Evolutionary conservation across 768 basidiomycete genomes (phyloP).

Genomic region (Pleurotus giganteus): DNA sequence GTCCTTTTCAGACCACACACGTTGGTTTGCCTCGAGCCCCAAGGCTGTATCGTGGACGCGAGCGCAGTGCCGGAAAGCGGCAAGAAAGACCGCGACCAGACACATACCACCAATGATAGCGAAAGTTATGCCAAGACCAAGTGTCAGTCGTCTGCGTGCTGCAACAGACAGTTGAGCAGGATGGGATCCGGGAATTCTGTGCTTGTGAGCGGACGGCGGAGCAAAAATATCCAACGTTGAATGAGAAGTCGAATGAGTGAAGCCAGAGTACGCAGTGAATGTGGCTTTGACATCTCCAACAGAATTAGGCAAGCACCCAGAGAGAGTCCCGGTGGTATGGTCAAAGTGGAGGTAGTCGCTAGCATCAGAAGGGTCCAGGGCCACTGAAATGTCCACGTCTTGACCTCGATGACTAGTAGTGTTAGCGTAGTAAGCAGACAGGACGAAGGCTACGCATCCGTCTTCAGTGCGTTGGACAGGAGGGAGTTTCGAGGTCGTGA

Average conservation of each 20-base stretch:
- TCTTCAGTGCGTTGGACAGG: constrained; percentile 54
- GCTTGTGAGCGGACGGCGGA: constrained; percentile 33
- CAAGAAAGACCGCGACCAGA: constrained; percentile 51
- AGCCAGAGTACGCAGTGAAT: constrained; percentile 65
- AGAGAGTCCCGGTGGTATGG: constrained; percentile 37
- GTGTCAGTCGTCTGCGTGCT: constrained; percentile 46
- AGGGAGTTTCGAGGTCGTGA: constrained; percentile 55
- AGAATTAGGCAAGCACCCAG: constrained; percentile 54
- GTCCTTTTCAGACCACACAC: constrained; percentile 62
- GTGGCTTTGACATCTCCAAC: constrained; percentile 41
- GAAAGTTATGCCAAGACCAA: constrained; percentile 62
- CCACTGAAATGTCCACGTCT: constrained; percentile 52
- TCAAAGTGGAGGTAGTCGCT: constrained; percentile 55
- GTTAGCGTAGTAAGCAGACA: constrained; percentile 58
- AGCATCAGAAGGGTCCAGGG: constrained; percentile 50
- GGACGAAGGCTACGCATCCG: constrained; percentile 47
- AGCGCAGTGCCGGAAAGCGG: constrained; percentile 52
- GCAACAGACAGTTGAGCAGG: constrained; percentile 35
- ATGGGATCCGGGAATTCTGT: constrained; percentile 32
- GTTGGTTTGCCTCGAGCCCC: constrained; percentile 56
- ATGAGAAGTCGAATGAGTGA: constrained; percentile 73
- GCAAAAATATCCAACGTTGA: constrained; percentile 53
- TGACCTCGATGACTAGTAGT: constrained; percentile 33
- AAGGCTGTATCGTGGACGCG: constrained; percentile 60
- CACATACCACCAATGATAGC: constrained; percentile 60